Evolutionary conservation across 495 filamentous ascomycete species (phyloP), one percentile per base, ranked within the genome.

Genomic region (Xylaria cubensis): DNA sequence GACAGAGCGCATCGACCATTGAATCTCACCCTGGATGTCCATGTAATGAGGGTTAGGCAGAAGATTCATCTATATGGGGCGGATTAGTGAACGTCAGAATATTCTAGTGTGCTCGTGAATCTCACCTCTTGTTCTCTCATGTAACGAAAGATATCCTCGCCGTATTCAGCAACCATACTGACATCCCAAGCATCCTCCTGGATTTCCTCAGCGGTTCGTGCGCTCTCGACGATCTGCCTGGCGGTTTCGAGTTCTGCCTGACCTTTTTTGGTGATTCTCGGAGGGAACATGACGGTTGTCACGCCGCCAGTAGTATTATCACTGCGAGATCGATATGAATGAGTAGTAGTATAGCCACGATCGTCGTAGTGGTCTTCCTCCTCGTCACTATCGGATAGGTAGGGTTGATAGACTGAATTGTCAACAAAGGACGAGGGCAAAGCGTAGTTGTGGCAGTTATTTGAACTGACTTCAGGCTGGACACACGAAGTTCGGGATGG

Each of bases 111-210:
- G 53, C 12, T 32, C 17, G 12, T 29, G n/a, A 15, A 48, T 78
- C 88, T 83, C 86, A 97, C 94, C 93, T 99, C 96, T 62, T 97
- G 89, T 61, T 91, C 85, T 69, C 88, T 87, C 91, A 98, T 92
- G 82, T 98, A 97, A 9, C 87, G 84, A 75, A 98, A 98, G 72
- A 99, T 99, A 78, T 99, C 96, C 5, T 96, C 92, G 61, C 91
- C 90, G 77, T 99, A 99, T 78, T 98, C 95, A 19, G 94, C 92
- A 42, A 99, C 96, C 97, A 99, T 97, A 77, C 92, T 97, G n/a
- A 94, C 92, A 78, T 99, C 96, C 85, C 90, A 97, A 29, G 86
- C 84, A 73, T 98, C 96, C 66, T 97, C 91, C 15, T 72, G 58
- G 61, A 93, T 84, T 66, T 94, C 92, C 69, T 86, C 84, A 19